phyloP scores from a whole-genome alignment of 1,139 yeast genomes.

The Eremothecium sinecaudum region DNA sequence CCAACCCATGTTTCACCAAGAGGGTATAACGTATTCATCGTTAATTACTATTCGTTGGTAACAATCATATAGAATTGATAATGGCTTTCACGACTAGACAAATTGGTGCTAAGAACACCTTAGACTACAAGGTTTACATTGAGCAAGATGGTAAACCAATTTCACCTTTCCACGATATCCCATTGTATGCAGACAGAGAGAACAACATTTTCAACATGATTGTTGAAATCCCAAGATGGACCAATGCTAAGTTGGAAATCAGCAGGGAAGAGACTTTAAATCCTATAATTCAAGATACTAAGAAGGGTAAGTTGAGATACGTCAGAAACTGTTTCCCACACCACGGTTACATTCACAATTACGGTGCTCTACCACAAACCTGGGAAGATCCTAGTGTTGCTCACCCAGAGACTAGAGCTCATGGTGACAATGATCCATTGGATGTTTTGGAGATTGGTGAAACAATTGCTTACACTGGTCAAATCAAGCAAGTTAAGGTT shows the following conservation, averaged over 20 bases:
- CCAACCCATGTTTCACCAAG: not conserved
- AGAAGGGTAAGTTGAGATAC: constrained; percentile 74
- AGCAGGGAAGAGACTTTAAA: constrained; percentile 55
- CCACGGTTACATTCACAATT: constrained; percentile 86
- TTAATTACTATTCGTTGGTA: too few species aligned
- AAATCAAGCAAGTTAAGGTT: constrained; percentile 71
- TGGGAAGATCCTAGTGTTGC: constrained; percentile 73
- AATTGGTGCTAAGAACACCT: constrained; percentile 84
- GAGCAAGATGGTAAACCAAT: constrained; percentile 59
- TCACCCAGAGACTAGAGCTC: constrained; percentile 71
- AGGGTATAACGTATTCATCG: too few species aligned
- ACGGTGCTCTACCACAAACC: constrained; percentile 98
- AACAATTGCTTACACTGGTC: constrained; percentile 60
- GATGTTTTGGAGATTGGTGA: constrained; percentile 88
- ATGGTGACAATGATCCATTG: constrained; percentile 84
- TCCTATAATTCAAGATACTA: constrained; percentile 80
- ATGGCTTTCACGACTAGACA: constrained; percentile 76
- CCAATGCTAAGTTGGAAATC: constrained; percentile 83
- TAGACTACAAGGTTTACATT: constrained; percentile 77
- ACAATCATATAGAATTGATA: constrained; percentile 7
- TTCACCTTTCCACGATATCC: constrained; percentile 73
- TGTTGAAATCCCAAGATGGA: constrained; percentile 88
- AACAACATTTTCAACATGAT: constrained; percentile 71
- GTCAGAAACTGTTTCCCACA: constrained; percentile 84
- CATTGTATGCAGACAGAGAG: constrained; percentile 54